Base-by-base conservation (phyloP, 768 basidiomycete genomes). In the Tephrocybe rancida region DNA sequence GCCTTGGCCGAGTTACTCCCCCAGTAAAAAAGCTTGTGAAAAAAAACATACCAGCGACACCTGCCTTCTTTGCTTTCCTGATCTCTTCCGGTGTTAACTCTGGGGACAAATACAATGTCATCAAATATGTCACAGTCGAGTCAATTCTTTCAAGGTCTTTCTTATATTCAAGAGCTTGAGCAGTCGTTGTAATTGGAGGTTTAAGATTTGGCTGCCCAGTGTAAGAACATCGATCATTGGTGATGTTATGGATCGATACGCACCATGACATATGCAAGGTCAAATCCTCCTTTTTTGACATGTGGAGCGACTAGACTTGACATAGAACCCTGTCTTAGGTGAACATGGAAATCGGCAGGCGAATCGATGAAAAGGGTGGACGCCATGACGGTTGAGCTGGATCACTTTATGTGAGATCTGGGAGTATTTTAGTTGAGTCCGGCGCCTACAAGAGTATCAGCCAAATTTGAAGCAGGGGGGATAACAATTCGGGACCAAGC, bases 221-320 rank as follows among this genome's bases (percentile, higher is more conserved):
- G 47, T 54, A 50, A 58, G 37, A 38, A 48, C 34, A 37, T 58
- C 27, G 22, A 29, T 25, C 8, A 30, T 19, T 35, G 44, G 26
- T 45, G 19, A 22, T 39, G 44, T 37, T 5, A 26, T 43, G 49
- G 10, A 54, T 26, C 5, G 24, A 18, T 18, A 62, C 76, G 56
- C 64, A 93, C 95, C 97, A 99, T 99, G 34, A 99, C 93, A 75
- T 97, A 99, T 59, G 90, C 96, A 51, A 96, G 79, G 53, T 80
- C 73, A 63, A 98, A 95, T 1, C 97, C 97, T 39, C 97, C 97
- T 67, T 85, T 74, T 29, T 84, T 79, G 48, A 99, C 90, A 75
- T 98, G 94, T 14, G 94, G 92, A 5, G 87, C 86, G 32, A 98
- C 94, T 13, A 98, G 81, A 49, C 82, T 73, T 22, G 88, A 87